Base-by-base conservation (phyloP, 768 basidiomycete genomes). In the Lanmaoa pseudosensibilis region DNA sequence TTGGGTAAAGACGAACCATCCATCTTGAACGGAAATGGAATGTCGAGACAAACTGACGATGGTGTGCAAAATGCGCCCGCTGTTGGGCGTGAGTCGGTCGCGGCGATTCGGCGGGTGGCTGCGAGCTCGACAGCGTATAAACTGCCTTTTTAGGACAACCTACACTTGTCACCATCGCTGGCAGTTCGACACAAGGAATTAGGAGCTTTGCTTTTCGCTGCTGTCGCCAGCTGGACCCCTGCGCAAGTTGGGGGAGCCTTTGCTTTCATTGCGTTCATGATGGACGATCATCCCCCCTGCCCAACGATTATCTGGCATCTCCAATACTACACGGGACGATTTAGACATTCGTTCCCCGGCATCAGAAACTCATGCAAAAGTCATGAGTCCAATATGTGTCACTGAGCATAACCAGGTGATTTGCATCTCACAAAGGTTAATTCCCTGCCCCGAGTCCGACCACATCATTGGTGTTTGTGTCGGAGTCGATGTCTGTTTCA, bases 1-100 rank as follows among this genome's bases (percentile, higher is more conserved):
- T 80, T 83, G 38, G 71, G 19, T 13, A 63, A 37, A 5, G 61
- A 54, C 4, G 62, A 41, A 15, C 46, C 7, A 11, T 72, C 70
- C 70, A 72, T 73, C 36, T 18, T 30, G 34, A n/a, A 21, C 40
- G 36, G 19, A 11, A 27, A 37, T 47, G 55, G 23, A 6, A 16
- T n/a, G 50, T 52, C n/a, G n/a, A 19, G 30, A 18, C 25, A 37
- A 15, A n/a, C 25, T 49, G 46, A 15, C 13, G 55, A 38, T 49
- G 46, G 25, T 33, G 45, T 60, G 27, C 36, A 57, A 46, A 47
- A 34, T 38, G 9, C 21, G 48, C 18, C 33, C 49, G 50, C n/a
- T 21, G 47, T 55, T 40, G 52, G 13, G 44, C 19, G 53, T 47
- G 25, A 44, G 54, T 64, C 34, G 19, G 57, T 54, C 36, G n/a